Base-by-base conservation (phyloP, 441 rosid genomes). In the Capsella rubella region DNA sequence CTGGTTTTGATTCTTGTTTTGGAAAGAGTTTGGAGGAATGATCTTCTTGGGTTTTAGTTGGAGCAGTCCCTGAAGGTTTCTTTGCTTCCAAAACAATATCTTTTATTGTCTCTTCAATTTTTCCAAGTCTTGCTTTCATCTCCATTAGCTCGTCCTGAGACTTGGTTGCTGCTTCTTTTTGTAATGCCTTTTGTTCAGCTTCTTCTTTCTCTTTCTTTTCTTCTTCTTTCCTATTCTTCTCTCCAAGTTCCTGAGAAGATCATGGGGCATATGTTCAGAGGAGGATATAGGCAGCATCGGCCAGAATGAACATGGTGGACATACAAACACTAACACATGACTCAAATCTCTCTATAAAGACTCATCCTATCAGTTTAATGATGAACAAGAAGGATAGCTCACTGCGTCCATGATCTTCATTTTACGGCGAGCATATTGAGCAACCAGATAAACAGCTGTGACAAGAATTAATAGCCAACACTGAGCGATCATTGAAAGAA, bases 391-490 rank as follows among this genome's bases (percentile, higher is more conserved):
- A 29, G 3, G 16, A 14, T n/a, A 39, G 63, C 77, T 91, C 79
- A 89, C 97, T 62, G 86, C 94, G 35, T 92, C 97, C 97, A 90
- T 89, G 72, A 75, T 86, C 82, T 81, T 87, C 87, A 94, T 90
- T 74, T 86, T 92, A 70, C 59, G 81, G 40, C 91, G 91, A 76
- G 97, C 92, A 74, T 89, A 92, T 61, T 85, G 91, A 63, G 97
- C 97, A 72, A 94, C 95, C 80, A 87, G 69, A 73, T 84, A 94
- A 29, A 92, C 93, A 79, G 93, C 96, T 92, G 93, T 82, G 43
- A 66, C 75, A 80, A 62, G 21, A 74, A 42, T 12, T 15, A 13
- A 12, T 42, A 13, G 74, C 15, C 42, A 42, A n/a, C 25, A 62
- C 2, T 65, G 45, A 46, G 13, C 60, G 14, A 68, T 34, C 50